Evolutionary conservation across 1,139 yeast genomes (phyloP), one percentile per base, ranked within the genome.

Genomic region (Candida labiduridarum): DNA sequence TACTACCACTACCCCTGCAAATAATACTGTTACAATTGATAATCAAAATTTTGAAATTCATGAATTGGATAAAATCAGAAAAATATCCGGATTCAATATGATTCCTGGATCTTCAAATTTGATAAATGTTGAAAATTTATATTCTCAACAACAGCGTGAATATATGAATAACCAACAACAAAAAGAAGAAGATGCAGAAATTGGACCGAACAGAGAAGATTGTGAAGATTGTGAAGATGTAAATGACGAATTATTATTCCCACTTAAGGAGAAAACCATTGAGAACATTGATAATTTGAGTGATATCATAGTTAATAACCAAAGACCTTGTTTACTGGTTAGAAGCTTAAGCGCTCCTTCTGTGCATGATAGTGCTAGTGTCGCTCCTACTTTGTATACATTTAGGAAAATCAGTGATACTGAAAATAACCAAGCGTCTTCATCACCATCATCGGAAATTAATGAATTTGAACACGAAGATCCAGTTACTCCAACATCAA

Each of bases 281-380:
- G 70, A 67, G 39, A 55, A 68, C 44, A 61, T 69, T 31, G 76
- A 71, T 52, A 57, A 61, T 48, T 52, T 71, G 22, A 67, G 72
- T 54, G 74, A 70, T 45, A 34, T 63, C 25, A 36, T 49, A 25
- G 29, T 7, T 25, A 12, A 16, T 41, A 4, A 11, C 40, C n/a
- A 39, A 46, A 33, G 52, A 16, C 48, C 50, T 18, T 47, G 59
- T 10, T 52, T 58, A n/a, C 67, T 66, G 67, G 61, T 58, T 51
- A 49, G 74, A 31, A 68, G 77, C 1, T 57, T 60, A 35, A 71
- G 78, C 59, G 79, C 78, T 1, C 79, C 79, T 5, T 74, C 79
- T 3, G 61, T 74, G 36, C 74, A 74, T 52, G 72, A 79, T 2
- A 3, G 15, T n/a, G 18, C 22, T 10, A 45, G 27, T 31, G 31